Base-by-base conservation (phyloP, 371 early-diverging fungal genomes). In the Rhizopus delemar region DNA sequence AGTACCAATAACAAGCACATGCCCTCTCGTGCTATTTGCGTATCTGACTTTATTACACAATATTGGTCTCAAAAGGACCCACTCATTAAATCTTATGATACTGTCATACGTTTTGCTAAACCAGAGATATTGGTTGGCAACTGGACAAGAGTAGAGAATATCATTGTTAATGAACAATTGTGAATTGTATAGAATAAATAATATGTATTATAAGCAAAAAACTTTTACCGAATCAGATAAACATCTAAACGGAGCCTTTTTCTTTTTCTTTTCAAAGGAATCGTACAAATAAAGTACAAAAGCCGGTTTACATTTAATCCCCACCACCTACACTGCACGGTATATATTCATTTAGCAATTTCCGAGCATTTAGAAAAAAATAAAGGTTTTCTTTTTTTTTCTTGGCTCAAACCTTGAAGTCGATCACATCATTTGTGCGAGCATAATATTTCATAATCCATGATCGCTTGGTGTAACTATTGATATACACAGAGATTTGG, bases 31-130 rank as follows among this genome's bases (percentile, higher is more conserved):
- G 31, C 65, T 4, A 6, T 67, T 22, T 78, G 78, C 35, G 63
- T 73, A 11, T 46, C 63, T 4, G 59, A 71, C 38, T 70, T 78
- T 41, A 73, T 78, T 22, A 63, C 55, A 3, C 16, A 61, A 3
- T 74, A 58, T 41, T 77, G 77, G 77, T 35, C 65, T 16, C 48
- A 43, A 12, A 29, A 60, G 0, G 78, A 77, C 50, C 78, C 78
- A 46, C 60, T 73, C 12, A n/a, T 60, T 6, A 41, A 51, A 13
- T 46, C 65, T 1, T 53, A 53, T 45, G 63, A 63, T 13, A 51
- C 63, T 7, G 63, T 62, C 6, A 36, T 59, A 7, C 57, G 53
- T 4, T 71, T 65, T 57, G 22, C 8, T 8, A 51, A 57, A 41
- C 60, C 71, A 12, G n/a, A 31, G 3, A 57, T 65, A 8, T 49